Conservation (phyloP, 2,329 filamentous ascomycete species). For the Bisporella sp. region DNA sequence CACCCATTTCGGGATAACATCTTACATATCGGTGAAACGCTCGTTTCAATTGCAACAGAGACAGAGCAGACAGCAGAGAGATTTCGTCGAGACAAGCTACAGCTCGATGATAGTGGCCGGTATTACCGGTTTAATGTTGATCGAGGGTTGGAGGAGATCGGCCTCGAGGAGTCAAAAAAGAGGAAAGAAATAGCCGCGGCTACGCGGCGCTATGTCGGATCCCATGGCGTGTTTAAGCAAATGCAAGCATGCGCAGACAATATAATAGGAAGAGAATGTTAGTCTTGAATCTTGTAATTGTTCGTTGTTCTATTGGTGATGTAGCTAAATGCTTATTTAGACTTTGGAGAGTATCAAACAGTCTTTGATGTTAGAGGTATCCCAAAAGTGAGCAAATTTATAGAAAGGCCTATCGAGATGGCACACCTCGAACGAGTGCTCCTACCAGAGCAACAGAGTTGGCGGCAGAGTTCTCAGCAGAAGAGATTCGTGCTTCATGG, state of each 20-base stretch:
- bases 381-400: constrained; percentile 10
- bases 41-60: constrained; percentile 28
- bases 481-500: constrained; percentile 21
- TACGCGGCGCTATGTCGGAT: constrained; percentile 22
- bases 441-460: constrained; percentile 1
- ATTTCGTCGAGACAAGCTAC: constrained; percentile 29
- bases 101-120: constrained; percentile 26
- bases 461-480: constrained; percentile 1
- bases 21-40: constrained; percentile 22
- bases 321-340: constrained; percentile 5
- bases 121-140: constrained; percentile 40
- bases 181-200: constrained; percentile 24
- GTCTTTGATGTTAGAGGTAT: constrained; percentile 16
- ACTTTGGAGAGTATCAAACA: constrained; percentile 11
- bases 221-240: constrained; percentile 19
- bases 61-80: constrained; percentile 32
- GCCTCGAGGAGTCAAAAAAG: constrained; percentile 32
- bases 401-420: constrained; percentile 9
- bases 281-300: constrained; percentile 4
- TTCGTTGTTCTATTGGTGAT: background rate
- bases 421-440: constrained; percentile 12
- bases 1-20: constrained; percentile 23
- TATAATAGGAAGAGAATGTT: constrained; percentile 14
- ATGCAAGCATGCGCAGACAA: constrained; percentile 13
- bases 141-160: constrained; percentile 33